Conservation (phyloP, 2,329 filamentous ascomycete genomes). For the Fusarium sp. region DNA sequence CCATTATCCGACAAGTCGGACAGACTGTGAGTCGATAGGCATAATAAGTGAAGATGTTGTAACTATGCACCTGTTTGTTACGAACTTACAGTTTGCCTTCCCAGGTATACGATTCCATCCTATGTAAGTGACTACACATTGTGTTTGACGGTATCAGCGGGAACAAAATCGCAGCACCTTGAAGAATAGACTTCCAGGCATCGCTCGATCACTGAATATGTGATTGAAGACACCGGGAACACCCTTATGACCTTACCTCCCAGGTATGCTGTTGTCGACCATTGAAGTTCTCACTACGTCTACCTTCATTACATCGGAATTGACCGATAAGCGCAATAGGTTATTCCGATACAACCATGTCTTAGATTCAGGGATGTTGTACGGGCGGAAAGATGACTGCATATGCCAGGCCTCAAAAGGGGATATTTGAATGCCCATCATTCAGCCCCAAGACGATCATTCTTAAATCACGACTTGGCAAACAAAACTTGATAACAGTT, state of each 20-base stretch:
- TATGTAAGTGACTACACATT: not conserved
- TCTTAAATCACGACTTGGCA: not conserved
- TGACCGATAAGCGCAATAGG: not conserved
- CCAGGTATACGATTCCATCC: not conserved
- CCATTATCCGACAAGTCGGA: not conserved
- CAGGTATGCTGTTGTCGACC: not conserved
- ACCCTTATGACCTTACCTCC: too few relatives aligned
- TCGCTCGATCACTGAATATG: accelerated
- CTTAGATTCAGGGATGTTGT: not conserved
- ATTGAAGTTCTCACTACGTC: not conserved
- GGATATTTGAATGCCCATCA: not conserved
- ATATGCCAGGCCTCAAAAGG: not conserved
- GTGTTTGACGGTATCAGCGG: accelerated
- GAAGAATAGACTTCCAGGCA: not conserved
- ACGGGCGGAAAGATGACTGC: not conserved
- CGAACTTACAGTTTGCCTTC: not conserved
- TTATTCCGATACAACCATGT: not conserved
- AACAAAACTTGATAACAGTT: not conserved
- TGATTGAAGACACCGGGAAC: not conserved
- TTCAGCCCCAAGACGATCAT: not conserved
- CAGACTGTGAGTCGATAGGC: not conserved
- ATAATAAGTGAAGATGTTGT: not conserved
- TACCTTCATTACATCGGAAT: not conserved
- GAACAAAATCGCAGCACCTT: not conserved
- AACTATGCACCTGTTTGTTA: accelerated